These are phyloP conservation scores for Colletotrichum incanum DNA, from an alignment of 2,329 filamentous ascomycete genomes.

Conservation along the genomic window DNA sequence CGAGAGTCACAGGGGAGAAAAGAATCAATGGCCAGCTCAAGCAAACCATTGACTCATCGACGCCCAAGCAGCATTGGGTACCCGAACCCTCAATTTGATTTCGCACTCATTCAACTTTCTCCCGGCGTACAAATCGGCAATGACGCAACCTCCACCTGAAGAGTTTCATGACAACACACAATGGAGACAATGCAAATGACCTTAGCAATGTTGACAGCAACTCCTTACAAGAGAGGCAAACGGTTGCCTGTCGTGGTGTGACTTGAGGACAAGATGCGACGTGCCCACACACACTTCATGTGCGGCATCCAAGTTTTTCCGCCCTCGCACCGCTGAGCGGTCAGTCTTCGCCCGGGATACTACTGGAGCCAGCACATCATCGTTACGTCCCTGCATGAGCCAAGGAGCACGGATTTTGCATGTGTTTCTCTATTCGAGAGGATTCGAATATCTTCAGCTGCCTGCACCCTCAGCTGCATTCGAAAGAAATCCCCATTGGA, in stretches of 20 bases:
- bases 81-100: neutral
- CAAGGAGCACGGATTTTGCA: slow-evolving; percentile 17
- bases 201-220: neutral
- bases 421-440: slow-evolving; percentile 1
- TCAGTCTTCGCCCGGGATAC: slow-evolving; percentile 31
- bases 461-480: neutral
- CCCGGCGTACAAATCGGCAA: neutral
- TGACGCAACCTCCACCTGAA: slow-evolving; percentile 2
- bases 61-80: neutral
- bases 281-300: slow-evolving; percentile 14
- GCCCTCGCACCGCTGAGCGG: slow-evolving; percentile 17
- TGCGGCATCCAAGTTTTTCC: slow-evolving; percentile 30
- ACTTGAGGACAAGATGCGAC: neutral
- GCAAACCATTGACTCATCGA: neutral
- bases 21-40: neutral
- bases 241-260: neutral
- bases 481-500: neutral
- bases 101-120: neutral
- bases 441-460: slow-evolving; percentile 23
- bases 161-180: slow-evolving; percentile 18
- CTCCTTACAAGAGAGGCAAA: neutral
- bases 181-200: neutral
- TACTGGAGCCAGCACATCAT: slow-evolving; percentile 40
- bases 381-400: slow-evolving; percentile 24
- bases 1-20: neutral